Percentiles rank a stretch among this genome's conserved stretches.
These are phyloP conservation scores for Protomyces lactucae-debilis DNA, from an alignment of 1,139 yeast genomes.

Conservation along the genomic window DNA sequence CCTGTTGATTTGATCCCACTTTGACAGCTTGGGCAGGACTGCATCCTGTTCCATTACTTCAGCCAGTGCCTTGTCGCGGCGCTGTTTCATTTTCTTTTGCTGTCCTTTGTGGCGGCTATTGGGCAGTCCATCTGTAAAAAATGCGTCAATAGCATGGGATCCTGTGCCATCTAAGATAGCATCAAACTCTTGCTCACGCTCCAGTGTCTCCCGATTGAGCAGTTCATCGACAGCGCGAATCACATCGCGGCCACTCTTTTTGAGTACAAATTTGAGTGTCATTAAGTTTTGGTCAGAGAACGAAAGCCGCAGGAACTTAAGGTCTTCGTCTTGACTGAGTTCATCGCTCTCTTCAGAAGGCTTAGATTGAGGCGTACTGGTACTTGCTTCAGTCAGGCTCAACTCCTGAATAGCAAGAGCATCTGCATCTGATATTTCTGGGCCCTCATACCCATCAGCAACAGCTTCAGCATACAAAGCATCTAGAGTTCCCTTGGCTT, in stretches of 20 bases:
- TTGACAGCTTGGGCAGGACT: neutral
- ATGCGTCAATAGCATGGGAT: constrained; percentile 5
- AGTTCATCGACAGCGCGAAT: constrained; percentile 26
- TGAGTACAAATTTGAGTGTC: constrained; percentile 21
- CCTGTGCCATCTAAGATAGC: constrained; percentile 7
- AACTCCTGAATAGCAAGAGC: neutral
- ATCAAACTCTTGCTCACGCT: constrained; percentile 9
- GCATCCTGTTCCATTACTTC: neutral
- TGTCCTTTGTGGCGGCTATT: neutral
- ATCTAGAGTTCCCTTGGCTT: constrained; percentile 23
- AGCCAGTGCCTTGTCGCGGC: neutral
- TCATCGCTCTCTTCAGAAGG: neutral
- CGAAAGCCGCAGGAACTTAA: constrained; percentile 22
- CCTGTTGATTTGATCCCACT: constrained; percentile 19
- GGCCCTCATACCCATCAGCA: constrained; percentile 3
- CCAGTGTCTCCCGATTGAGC: constrained; percentile 25
- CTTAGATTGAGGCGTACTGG: neutral
- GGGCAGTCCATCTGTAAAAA: neutral
- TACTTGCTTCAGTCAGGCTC: neutral
- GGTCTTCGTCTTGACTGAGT: constrained; percentile 12
- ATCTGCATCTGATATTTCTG: neutral
- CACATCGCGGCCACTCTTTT: constrained; percentile 23
- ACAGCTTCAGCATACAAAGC: constrained; percentile 20
- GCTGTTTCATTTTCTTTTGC: constrained; percentile 1
- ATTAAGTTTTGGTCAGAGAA: constrained; percentile 15